A percentile compares a stretch with the other conserved stretches of the same genome.
These are phyloP conservation scores for Tilletia setariae DNA, from an alignment of 1,284 basidiomycete species.

Conservation along the genomic window DNA sequence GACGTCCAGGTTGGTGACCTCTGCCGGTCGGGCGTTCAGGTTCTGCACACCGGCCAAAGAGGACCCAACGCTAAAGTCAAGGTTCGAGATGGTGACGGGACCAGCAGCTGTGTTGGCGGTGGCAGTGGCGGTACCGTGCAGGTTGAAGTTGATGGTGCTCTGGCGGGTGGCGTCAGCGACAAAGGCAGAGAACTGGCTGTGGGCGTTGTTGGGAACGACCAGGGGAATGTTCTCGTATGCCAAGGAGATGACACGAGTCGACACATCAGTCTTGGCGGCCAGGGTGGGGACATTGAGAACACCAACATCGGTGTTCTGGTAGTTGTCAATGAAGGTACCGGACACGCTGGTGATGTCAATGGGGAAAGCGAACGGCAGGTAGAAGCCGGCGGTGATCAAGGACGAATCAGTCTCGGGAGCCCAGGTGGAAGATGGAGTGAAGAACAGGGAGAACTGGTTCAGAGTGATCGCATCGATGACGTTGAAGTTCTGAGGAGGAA, in stretches of 20 bases:
- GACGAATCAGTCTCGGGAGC: slow-evolving; percentile 65
- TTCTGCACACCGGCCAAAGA: slow-evolving; percentile 68
- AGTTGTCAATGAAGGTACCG: slow-evolving; percentile 66
- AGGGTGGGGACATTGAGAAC: slow-evolving; percentile 65
- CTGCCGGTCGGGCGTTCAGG: slow-evolving; percentile 64
- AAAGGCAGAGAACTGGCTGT: slow-evolving; percentile 65
- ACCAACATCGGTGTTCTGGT: slow-evolving; percentile 64
- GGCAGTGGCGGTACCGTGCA: slow-evolving; percentile 64
- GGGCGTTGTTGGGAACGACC: slow-evolving; percentile 61
- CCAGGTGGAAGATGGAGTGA: slow-evolving; percentile 61
- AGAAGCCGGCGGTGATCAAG: slow-evolving; percentile 65
- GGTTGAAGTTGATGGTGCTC: slow-evolving; percentile 60
- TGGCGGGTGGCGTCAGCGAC: slow-evolving; percentile 66
- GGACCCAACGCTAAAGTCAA: slow-evolving; percentile 66
- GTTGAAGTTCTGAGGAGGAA: slow-evolving; percentile 68
- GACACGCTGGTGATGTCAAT: slow-evolving; percentile 66
- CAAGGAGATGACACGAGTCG: slow-evolving; percentile 65
- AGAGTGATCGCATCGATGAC: slow-evolving; percentile 68
- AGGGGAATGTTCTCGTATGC: slow-evolving; percentile 67
- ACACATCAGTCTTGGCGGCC: slow-evolving; percentile 65
- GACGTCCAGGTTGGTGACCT: slow-evolving; percentile 67
- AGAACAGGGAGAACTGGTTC: slow-evolving; percentile 66
- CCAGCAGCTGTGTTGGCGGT: slow-evolving; percentile 71
- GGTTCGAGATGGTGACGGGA: slow-evolving; percentile 61
- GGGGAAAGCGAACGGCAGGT: slow-evolving; percentile 70